Conservation (phyloP, 306 rosid species). For the Leucaena leucocephala region DNA sequence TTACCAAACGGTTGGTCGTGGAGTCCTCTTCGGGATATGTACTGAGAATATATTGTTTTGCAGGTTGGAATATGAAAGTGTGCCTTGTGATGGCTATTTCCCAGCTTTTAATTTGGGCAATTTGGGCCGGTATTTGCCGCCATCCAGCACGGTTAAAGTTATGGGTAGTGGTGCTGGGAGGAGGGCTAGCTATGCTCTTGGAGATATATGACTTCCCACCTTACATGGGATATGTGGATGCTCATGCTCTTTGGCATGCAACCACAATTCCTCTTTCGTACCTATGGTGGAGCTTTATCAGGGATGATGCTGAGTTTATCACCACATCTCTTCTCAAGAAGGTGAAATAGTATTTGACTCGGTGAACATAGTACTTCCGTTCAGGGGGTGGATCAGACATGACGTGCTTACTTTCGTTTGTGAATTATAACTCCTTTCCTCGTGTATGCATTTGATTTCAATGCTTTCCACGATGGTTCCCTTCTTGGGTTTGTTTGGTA, state of each 20-base stretch:
- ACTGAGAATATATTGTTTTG: slow-evolving; percentile 34
- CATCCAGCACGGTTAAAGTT: slow-evolving; percentile 78
- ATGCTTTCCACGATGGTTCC: slow-evolving; percentile 58
- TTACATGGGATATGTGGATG: slow-evolving; percentile 80
- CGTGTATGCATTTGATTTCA: slow-evolving; percentile 53
- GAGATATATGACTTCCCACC: slow-evolving; percentile 90
- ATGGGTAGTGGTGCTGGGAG: slow-evolving; percentile 70
- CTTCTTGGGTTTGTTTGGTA: slow-evolving; percentile 40
- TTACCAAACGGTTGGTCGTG: neutral
- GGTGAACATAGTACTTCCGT: neutral
- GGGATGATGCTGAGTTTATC: slow-evolving; percentile 88
- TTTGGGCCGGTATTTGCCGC: slow-evolving; percentile 58
- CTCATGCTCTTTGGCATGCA: slow-evolving; percentile 82
- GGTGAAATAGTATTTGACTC: slow-evolving; percentile 52
- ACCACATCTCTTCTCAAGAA: slow-evolving; percentile 70
- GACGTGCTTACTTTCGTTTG: slow-evolving; percentile 47
- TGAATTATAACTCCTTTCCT: slow-evolving; percentile 52
- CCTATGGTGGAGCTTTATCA: slow-evolving; percentile 91
- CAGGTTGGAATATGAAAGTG: slow-evolving; percentile 86
- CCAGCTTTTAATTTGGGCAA: slow-evolving; percentile 87
- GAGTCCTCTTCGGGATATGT: neutral
- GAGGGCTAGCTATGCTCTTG: slow-evolving; percentile 60
- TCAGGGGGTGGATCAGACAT: slow-evolving; percentile 45
- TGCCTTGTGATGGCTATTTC: slow-evolving; percentile 59
- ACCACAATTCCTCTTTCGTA: slow-evolving; percentile 74